phyloP scores from a whole-genome alignment of 2,329 filamentous ascomycete genomes.

The Penicillium concentricum region DNA sequence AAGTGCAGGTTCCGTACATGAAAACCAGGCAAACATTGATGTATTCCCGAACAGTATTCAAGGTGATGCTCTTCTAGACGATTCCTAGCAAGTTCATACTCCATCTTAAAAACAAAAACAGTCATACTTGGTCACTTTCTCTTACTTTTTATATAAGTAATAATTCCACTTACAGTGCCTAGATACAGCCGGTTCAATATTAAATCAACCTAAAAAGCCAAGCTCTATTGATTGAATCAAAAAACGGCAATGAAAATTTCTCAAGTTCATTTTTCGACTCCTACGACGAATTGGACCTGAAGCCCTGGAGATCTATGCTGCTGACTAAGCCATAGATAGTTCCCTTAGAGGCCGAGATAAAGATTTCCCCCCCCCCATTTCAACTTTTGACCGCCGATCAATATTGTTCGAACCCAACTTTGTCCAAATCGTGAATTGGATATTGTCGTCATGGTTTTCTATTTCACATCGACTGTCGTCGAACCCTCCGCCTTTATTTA shows the following conservation, averaged over 20 bases:
- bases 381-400: slow-evolving; percentile 2
- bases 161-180: neutral
- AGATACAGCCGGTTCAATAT: neutral
- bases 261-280: neutral
- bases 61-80: neutral
- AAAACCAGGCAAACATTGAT: neutral
- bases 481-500: slow-evolving; percentile 85
- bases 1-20: neutral
- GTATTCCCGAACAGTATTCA: neutral
- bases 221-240: neutral
- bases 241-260: neutral
- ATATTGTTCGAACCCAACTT: neutral
- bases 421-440: neutral
- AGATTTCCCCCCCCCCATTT: neutral
- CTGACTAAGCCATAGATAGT: slow-evolving; percentile 1
- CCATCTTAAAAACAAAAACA: neutral
- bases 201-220: neutral
- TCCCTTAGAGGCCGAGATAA: neutral
- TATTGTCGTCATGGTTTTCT: slow-evolving; percentile 73
- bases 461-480: slow-evolving; percentile 85
- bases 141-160: neutral
- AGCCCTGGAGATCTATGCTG: neutral
- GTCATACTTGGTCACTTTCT: neutral
- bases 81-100: neutral
- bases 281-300: neutral